phyloP scores from a whole-genome alignment of 2,329 filamentous ascomycete species.

The Fusarium continuum region DNA sequence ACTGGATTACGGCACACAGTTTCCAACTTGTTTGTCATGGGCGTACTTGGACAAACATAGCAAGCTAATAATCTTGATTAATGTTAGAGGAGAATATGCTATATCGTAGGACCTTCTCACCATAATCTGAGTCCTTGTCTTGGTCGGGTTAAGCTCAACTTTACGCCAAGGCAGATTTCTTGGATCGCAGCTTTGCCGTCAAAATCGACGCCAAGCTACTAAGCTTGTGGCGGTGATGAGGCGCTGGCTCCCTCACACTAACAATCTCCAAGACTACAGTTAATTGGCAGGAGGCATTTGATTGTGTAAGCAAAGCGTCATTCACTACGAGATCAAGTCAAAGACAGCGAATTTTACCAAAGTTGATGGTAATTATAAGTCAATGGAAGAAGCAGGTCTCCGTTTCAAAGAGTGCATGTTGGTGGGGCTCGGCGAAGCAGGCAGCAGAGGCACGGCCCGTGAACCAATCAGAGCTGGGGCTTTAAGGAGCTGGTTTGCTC shows the following conservation, averaged over 20 bases:
- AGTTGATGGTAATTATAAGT: neutral
- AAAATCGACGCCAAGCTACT: neutral
- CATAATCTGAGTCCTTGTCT: neutral
- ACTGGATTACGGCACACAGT: no score
- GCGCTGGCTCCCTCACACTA: slow-evolving; percentile 33
- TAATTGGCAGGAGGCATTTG: neutral
- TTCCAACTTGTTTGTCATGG: no score
- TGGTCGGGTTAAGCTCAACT: neutral
- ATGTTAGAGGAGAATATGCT: no score
- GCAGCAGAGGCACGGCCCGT: slow-evolving; percentile 3
- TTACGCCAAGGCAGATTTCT: slow-evolving; percentile 10
- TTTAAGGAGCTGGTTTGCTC: fast-evolving
- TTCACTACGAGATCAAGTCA: neutral
- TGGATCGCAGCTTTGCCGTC: neutral
- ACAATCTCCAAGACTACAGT: neutral
- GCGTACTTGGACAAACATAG: no score
- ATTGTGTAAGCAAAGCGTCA: slow-evolving; percentile 3
- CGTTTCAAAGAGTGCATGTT: neutral
- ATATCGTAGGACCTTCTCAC: no score
- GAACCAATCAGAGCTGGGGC: slow-evolving; percentile 6
- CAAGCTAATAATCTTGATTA: no score
- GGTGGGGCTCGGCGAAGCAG: slow-evolving; percentile 1
- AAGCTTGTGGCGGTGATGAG: slow-evolving; percentile 2
- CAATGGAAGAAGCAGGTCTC: neutral
- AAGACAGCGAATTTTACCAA: neutral